Percentiles rank a stretch among this genome's conserved stretches.
Evolutionary conservation across 1,139 yeast genomes (phyloP).

Genomic region (Saccharomyces hybrid): DNA sequence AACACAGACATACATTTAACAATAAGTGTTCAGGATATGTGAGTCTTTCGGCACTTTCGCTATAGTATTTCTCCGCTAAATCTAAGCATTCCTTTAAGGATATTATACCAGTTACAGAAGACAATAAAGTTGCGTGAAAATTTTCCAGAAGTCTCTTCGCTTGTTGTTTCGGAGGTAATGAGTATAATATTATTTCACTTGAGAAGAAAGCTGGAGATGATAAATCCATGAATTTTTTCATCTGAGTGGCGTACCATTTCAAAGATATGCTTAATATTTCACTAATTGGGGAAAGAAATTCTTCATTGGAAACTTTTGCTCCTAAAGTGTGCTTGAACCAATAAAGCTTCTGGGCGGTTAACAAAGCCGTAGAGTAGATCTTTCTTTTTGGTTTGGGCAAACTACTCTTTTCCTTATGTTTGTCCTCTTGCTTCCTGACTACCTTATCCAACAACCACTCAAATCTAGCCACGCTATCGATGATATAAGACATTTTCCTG

Average conservation of each 20-base stretch:
- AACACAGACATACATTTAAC: constrained; percentile 20
- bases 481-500: constrained; percentile 18
- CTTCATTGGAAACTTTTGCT: constrained; percentile 7
- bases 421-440: constrained; percentile 6
- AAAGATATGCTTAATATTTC: constrained; percentile 15
- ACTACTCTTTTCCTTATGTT: background rate
- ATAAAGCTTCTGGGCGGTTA: constrained; percentile 19
- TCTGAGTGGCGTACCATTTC: constrained; percentile 24
- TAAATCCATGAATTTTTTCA: constrained; percentile 19
- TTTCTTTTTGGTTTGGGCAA: constrained; percentile 12
- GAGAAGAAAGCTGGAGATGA: constrained; percentile 17
- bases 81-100: constrained; percentile 14
- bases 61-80: constrained; percentile 18
- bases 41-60: constrained; percentile 9
- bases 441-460: constrained; percentile 15
- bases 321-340: constrained; percentile 17
- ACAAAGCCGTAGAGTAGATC: constrained; percentile 15
- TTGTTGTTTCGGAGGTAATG: constrained; percentile 23
- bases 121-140: constrained; percentile 13
- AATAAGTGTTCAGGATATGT: constrained; percentile 24
- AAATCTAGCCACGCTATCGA: constrained; percentile 19
- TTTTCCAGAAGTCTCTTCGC: constrained; percentile 18
- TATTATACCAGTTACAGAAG: constrained; percentile 18
- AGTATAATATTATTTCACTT: constrained; percentile 11
- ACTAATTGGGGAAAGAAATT: constrained; percentile 16